Conservation (phyloP, 257 asterid genomes). For the Plectranthus barbatus region DNA sequence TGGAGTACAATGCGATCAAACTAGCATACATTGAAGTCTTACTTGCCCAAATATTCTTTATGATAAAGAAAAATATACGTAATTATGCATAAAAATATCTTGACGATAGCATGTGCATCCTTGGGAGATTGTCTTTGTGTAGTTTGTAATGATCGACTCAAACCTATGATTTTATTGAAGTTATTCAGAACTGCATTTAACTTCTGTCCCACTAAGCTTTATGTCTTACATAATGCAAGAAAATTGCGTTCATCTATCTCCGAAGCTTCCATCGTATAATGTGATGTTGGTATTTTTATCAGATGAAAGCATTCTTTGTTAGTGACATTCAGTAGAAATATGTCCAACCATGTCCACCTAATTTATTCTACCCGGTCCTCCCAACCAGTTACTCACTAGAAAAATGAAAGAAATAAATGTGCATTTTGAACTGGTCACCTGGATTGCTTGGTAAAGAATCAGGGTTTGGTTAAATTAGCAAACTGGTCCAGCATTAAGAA, state of each 20-base stretch:
- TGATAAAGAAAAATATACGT: background rate
- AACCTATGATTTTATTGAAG: background rate
- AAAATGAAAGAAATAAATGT: background rate
- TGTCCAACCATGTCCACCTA: too few relatives aligned
- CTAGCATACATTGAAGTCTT: background rate
- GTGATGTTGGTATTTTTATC: background rate
- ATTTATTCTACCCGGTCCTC: too few relatives aligned
- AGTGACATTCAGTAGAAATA: too few relatives aligned
- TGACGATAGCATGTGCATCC: background rate
- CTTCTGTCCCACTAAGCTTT: background rate
- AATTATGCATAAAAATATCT: background rate
- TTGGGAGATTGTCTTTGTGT: background rate
- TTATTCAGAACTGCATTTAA: background rate
- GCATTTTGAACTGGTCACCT: background rate
- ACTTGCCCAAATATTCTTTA: background rate
- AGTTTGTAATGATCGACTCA: background rate
- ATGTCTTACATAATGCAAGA: background rate
- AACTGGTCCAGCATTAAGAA: background rate
- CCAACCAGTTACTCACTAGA: too few relatives aligned
- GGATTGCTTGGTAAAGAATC: background rate
- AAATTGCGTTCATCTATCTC: background rate
- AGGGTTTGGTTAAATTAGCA: background rate
- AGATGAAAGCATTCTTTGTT: background rate
- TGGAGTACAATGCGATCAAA: constrained; percentile 8
- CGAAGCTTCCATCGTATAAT: constrained; percentile 4